Base-by-base conservation (phyloP, 768 basidiomycete genomes). In the Serendipita sp. region DNA sequence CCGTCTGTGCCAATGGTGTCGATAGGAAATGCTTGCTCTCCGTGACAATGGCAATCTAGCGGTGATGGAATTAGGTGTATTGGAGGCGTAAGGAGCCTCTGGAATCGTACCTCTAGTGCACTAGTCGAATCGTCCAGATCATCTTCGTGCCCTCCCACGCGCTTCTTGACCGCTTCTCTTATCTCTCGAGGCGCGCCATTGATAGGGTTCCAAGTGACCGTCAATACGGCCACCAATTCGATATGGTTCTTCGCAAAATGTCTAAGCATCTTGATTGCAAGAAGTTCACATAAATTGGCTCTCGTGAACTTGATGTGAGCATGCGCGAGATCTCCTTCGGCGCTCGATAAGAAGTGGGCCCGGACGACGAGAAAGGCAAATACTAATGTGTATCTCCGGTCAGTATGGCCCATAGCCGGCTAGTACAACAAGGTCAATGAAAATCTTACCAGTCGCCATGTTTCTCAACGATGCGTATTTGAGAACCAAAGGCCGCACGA, bases 1-100 rank as follows among this genome's bases (percentile, higher is more conserved):
- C 86, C 64, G 84, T 84, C 72, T 97, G 94, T 2, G 91, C 84
- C 28, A 96, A 79, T 0, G 91, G 84, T 0, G 86, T 83, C 1
- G 91, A 80, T 10, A 96, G 77, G 70, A 98, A 95, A 34, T 80
- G 78, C 72, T 95, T 97, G 3, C 92, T 81, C 63, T 84, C 77
- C 0, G 91, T 92, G 5, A 86, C 82, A 69, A 98, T 90, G 2
- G 92, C 92, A 81, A 96, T 86, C 89, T 93, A 70, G 1, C 0
- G 13, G 16, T 13, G 24, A 8, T 30, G 8, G 56, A 10, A 67
- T n/a, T 44, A 47, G 34, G 15, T 44, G 11, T 37, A 32, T 11
- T 11, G n/a, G 13, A 41, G 16, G 32, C 45, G n/a, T 24, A 46
- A 37, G 10, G 28, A 41, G 7, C 5, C 60, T 10, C 11, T 24